Base-by-base conservation (phyloP, 108 stramenopile genomes). In the Aurantiochytrium sp. region DNA sequence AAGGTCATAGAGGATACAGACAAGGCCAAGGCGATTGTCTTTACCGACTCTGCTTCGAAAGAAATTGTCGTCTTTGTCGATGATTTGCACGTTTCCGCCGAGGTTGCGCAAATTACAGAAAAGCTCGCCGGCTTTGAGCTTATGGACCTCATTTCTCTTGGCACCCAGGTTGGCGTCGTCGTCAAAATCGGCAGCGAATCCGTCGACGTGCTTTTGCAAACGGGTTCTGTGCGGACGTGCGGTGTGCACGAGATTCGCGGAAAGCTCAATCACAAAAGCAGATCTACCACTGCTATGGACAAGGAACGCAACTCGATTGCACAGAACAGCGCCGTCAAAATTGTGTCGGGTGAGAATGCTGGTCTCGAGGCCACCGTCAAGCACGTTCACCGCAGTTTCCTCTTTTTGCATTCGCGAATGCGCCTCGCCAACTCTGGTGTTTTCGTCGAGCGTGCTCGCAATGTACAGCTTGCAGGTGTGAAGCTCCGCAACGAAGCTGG, bases 1-100 rank as follows among this genome's bases (percentile, higher is more conserved):
- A 95, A 95, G 42, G 94, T 97, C 45, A n/a, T 16, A 16, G 91
- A 71, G 5, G 92, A 93, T 23, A 87, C 88, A 5, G 90, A 87
- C 29, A 90, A 57, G 59, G 60, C 35, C 43, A 90, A 89, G 51
- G 55, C 88, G n/a, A 88, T 93, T 5, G 87, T 93, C 42, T 73
- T 92, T 5, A 91, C 90, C 60, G 88, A 88, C 64, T 60, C 90
- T 42, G 58, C 59, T n/a, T 91, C 90, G 83, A 90, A 88, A 5
- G 59, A 90, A 47, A 92, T 91, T 35, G 25, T 92, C 60, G 92
- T 92, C 5, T 58, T 89, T 45, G 72, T 91, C 21, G 58, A 87
- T n/a, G 89, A 92, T 76, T 76, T 93, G 88, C 91, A 89, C 60
- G 71, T 88, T 12, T 91, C 92, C 18, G 42, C 72, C 4, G 93